Base-by-base conservation (phyloP, 2,329 filamentous ascomycete species). In the Pseudogymnoascus sp. region DNA sequence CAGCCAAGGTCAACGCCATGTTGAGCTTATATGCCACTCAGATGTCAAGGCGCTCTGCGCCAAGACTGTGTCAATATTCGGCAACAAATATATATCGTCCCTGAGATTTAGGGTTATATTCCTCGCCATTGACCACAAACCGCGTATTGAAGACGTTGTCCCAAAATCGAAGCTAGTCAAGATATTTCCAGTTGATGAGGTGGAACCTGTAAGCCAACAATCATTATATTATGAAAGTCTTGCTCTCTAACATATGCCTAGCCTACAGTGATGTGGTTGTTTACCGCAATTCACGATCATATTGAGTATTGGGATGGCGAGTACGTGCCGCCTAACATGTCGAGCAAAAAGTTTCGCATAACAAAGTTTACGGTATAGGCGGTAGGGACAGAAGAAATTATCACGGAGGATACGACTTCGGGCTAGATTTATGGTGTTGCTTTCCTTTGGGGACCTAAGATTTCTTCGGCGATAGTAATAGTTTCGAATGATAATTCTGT, bases 221-320 rank as follows among this genome's bases (percentile, higher is more conserved):
- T 50, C 23, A 17, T 50, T 50, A 13, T 29, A n/a, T n/a, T n/a
- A 10, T 50, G 23, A n/a, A 50, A 17, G 5, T 17, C 15, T 9
- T 21, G 15, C 4, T 29, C 15, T 44, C 59, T 61, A 61, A 61
- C 19, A 46, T 46, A 17, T 17, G 6, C 15, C 26, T 19, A 61
- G 26, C 59, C 59, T 40, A 42, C 7, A 19, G 26, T 61, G 4
- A 61, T 61, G 59, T 61, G 59, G 59, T 61, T n/a, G 59, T 37
- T 11, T 42, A 46, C 11, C 13, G 4, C 15, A 17, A 5, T 11
- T 19, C 42, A 46, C 26, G 35, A 61, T 26, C 15, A 46, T 46
- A 29, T 61, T 6, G 15, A 4, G 7, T 35, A 11, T 29, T 61
- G 59, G 59, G 9, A 19, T 26, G 59, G 59, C 15, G 15, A 40